These are phyloP conservation scores for Xerophyta viscosa DNA, from an alignment of 106 monocot genomes.

Conservation along the genomic window DNA sequence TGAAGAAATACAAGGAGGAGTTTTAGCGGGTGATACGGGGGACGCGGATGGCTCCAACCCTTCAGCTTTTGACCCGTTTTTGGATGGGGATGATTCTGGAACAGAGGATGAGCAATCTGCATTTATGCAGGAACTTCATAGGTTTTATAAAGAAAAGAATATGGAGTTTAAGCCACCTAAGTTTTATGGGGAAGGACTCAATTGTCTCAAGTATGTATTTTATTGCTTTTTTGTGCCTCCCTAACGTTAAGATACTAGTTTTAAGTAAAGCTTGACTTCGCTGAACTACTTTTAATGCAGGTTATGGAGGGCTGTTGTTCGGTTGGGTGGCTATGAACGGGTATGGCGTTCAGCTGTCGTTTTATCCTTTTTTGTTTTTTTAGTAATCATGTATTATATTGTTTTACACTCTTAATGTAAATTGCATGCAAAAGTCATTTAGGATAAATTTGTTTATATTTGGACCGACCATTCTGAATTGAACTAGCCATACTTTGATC, in stretches of 20 bases:
- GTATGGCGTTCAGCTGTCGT: slow-evolving; percentile 15
- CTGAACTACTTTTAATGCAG: slow-evolving; percentile 16
- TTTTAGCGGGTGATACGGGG: slow-evolving; percentile 9
- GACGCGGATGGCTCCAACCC: slow-evolving; percentile 13
- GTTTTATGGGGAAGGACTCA: slow-evolving; percentile 89
- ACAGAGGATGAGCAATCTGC: slow-evolving; percentile 81
- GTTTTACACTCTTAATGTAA: too few species aligned
- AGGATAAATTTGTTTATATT: too few species aligned
- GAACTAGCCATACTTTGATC: too few species aligned
- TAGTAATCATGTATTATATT: too few species aligned
- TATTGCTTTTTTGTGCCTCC: neutral
- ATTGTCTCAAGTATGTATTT: slow-evolving; percentile 83
- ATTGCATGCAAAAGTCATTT: too few species aligned
- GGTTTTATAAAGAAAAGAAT: slow-evolving; percentile 61
- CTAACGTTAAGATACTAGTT: neutral
- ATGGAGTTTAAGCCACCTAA: slow-evolving; percentile 94
- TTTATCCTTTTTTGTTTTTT: too few species aligned
- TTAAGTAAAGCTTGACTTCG: neutral
- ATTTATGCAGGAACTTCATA: slow-evolving; percentile 90
- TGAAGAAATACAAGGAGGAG: slow-evolving; percentile 12
- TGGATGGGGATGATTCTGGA: slow-evolving; percentile 81
- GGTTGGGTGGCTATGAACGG: slow-evolving; percentile 90
- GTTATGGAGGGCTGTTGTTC: slow-evolving; percentile 86
- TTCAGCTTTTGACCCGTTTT: slow-evolving; percentile 27
- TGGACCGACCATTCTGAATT: too few species aligned